Percentiles rank a stretch among this genome's conserved stretches.
phyloP scores from a whole-genome alignment of 73 alveolate species.

The Stentor coeruleus region DNA sequence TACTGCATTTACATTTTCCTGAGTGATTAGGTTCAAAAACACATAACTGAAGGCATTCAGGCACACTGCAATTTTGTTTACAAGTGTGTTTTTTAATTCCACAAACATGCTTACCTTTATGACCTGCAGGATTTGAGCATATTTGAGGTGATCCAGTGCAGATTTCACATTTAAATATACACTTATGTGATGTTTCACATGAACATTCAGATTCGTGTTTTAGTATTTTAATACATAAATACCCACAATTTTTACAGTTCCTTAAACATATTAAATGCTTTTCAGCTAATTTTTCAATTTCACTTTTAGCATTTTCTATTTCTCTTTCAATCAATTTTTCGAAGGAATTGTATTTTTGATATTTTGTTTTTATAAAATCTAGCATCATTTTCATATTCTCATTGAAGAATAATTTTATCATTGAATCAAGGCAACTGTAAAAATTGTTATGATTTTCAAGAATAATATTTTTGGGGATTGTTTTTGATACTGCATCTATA shows the following conservation, averaged over 20 bases:
- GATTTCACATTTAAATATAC: not conserved
- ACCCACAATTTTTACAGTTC: not conserved
- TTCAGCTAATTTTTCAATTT: not conserved
- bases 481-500: too few species aligned
- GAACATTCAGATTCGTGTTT: not conserved
- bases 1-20: conserved; percentile 3
- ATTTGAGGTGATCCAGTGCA: not conserved
- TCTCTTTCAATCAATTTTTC: not conserved
- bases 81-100: not conserved
- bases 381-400: too few species aligned
- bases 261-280: not conserved
- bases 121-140: conserved; percentile 13
- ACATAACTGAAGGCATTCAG: not conserved
- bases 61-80: not conserved
- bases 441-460: too few species aligned
- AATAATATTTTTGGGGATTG: too few species aligned
- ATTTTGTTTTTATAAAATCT: too few species aligned
- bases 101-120: not conserved
- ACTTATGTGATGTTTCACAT: not conserved
- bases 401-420: too few species aligned
- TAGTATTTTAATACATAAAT: not conserved
- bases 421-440: too few species aligned
- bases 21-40: not conserved
- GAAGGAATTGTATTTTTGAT: not conserved
- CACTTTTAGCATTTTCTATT: not conserved